These are phyloP conservation scores for Osmanthus fragrans DNA, from an alignment of 257 asterid species.

Conservation along the genomic window DNA sequence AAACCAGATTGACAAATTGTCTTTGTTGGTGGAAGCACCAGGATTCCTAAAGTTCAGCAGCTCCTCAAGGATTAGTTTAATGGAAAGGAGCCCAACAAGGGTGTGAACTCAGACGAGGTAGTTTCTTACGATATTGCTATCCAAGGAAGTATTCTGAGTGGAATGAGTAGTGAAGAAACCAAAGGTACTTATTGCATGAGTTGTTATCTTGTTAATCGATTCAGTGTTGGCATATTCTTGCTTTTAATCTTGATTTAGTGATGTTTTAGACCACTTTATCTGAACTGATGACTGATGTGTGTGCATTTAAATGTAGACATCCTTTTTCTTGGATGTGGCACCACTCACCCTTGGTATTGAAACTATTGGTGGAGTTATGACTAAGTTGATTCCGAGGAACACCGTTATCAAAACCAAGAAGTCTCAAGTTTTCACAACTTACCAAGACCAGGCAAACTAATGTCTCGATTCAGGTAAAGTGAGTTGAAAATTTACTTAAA, in stretches of 20 bases:
- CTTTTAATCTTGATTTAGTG: neutral
- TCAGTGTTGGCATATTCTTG: neutral
- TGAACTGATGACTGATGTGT: neutral
- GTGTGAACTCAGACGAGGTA: slow-evolving; percentile 97
- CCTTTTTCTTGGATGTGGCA: no score
- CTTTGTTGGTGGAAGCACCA: slow-evolving; percentile 97
- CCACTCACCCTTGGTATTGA: no score
- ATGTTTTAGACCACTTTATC: neutral
- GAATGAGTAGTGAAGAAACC: slow-evolving; percentile 95
- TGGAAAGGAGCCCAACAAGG: slow-evolving; percentile 94
- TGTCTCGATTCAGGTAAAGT: no score
- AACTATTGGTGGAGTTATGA: no score
- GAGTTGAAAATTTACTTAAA: no score
- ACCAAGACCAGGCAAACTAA: no score
- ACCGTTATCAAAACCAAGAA: no score
- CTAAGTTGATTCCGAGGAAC: no score
- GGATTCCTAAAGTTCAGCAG: slow-evolving; percentile 93
- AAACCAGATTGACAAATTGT: slow-evolving; percentile 83
- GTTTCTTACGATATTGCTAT: slow-evolving; percentile 98
- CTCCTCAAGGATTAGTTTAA: slow-evolving; percentile 81
- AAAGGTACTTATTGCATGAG: slow-evolving; percentile 50
- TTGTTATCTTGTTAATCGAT: neutral
- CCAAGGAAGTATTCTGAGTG: slow-evolving; percentile 91
- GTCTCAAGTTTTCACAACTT: no score
- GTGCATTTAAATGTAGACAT: slow-evolving; percentile 46